Evolutionary conservation across 2,329 filamentous ascomycete species (phyloP).

Genomic region (Hortaea werneckii): DNA sequence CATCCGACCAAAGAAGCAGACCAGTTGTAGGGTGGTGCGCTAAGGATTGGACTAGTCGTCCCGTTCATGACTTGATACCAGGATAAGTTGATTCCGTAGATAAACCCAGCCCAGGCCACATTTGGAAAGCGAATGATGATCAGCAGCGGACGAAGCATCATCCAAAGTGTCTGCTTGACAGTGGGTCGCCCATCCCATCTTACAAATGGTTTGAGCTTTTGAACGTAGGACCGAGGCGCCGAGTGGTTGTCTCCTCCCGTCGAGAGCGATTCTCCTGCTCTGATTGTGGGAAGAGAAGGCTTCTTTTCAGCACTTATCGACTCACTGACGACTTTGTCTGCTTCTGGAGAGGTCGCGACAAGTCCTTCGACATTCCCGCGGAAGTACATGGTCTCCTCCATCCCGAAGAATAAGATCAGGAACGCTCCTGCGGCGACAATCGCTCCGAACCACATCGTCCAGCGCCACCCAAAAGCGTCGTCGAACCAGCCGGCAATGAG

Average conservation of each 20-base stretch:
- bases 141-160: not conserved
- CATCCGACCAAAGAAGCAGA: constrained; percentile 29
- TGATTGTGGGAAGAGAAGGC: no score
- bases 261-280: no score
- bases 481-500: constrained; percentile 42
- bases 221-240: no score
- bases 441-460: constrained; percentile 42
- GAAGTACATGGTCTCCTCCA: constrained; percentile 50
- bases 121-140: constrained; percentile 20
- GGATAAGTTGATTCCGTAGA: constrained; percentile 29
- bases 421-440: constrained; percentile 42
- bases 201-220: no score
- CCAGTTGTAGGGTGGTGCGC: constrained; percentile 29
- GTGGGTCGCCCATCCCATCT: no score
- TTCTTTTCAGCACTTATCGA: no score
- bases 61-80: constrained; percentile 37
- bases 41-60: constrained; percentile 31
- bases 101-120: constrained; percentile 31
- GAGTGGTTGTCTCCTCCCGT: no score
- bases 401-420: constrained; percentile 46
- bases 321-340: no score
- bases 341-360: no score
- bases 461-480: constrained; percentile 40
- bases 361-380: not conserved
- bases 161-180: no score